These are phyloP conservation scores for Mycena floridula DNA, from an alignment of 768 basidiomycete genomes.

Conservation along the genomic window DNA sequence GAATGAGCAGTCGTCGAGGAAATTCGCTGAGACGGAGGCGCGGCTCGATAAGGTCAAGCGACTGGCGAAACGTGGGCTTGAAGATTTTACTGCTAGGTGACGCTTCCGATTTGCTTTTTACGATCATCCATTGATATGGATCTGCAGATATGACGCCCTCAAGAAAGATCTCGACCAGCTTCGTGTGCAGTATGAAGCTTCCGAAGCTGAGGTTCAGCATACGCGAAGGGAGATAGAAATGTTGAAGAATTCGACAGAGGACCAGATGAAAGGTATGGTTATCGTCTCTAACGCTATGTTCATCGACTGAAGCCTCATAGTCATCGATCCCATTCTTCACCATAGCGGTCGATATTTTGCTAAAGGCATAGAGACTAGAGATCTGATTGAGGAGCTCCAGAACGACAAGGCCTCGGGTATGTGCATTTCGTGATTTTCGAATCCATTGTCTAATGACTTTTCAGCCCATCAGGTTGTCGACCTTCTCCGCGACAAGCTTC, in stretches of 20 bases:
- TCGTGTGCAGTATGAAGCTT: conserved; percentile 16
- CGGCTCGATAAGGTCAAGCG: conserved; percentile 7
- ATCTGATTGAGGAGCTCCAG: conserved; percentile 25
- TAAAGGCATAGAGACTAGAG: conserved; percentile 19
- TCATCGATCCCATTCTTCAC: conserved; percentile 21
- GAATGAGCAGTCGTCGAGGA: background rate
- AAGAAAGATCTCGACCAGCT: conserved; percentile 22
- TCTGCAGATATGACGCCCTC: conserved; percentile 20
- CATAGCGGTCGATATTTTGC: conserved; percentile 18
- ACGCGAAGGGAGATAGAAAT: conserved; percentile 18
- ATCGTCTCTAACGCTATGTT: background rate
- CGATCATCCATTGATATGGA: too few relatives aligned
- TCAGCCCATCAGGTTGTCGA: conserved; percentile 44
- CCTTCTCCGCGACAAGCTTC: conserved; percentile 40
- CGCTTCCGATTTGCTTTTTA: too few relatives aligned
- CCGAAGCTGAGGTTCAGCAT: conserved; percentile 16
- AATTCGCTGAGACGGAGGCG: conserved; percentile 2
- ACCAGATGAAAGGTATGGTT: conserved; percentile 20
- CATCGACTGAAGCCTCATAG: conserved; percentile 8
- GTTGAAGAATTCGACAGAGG: conserved; percentile 14
- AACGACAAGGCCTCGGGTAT: conserved; percentile 28
- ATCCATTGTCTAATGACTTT: conserved; percentile 3
- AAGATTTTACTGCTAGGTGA: conserved; percentile 11
- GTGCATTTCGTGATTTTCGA: conserved; percentile 2
- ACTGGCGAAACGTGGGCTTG: conserved; percentile 11